Evolutionary conservation across 2,329 filamentous ascomycete species (phyloP), one percentile per base, ranked within the genome.

Genomic region (Magnaporthiopsis rhizophila): DNA sequence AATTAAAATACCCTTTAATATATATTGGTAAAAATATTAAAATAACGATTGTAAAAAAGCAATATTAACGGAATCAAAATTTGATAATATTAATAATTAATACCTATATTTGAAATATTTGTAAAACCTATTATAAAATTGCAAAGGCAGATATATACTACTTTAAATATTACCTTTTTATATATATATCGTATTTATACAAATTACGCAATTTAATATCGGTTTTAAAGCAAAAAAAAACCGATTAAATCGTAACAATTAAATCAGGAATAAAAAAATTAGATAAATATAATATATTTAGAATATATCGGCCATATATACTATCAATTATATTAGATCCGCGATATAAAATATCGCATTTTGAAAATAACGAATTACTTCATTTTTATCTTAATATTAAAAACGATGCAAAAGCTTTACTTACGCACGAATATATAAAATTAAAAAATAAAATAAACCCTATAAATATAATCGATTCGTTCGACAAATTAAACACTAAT

Each of bases 191-290:
- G 56, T 12, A 58, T 28, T 11, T 58, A 58, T 58, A 26, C 26
- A 58, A 58, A 58, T 58, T 58, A 58, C 28, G 28, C 34, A 58
- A 58, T 58, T 58, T 26, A 58, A 58, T 58, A 58, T 26, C 24
- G 56, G 28, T 26, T 26, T 58, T 58, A 26, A 58, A 58, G 26
- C 28, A n/a, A 24, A 58, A 58, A 58, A 28, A 26, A 26, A 24
- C 21, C n/a, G 56, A 58, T 26, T 58, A 58, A 58, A 58, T 58
- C 24, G 28, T 26, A 24, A 58, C 15, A 58, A 26, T 58, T 2
- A 15, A 28, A 58, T 26, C 56, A 5, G 56, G 56, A 11, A 58
- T 58, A 28, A 58, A 58, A 4, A 36, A 12, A 36, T 36, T 36
- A 12, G 7, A 36, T 36, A 36, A 36, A 36, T 36, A 36, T 58